phyloP scores from a whole-genome alignment of 1,284 basidiomycete species.

The Ganoderma lucidum region DNA sequence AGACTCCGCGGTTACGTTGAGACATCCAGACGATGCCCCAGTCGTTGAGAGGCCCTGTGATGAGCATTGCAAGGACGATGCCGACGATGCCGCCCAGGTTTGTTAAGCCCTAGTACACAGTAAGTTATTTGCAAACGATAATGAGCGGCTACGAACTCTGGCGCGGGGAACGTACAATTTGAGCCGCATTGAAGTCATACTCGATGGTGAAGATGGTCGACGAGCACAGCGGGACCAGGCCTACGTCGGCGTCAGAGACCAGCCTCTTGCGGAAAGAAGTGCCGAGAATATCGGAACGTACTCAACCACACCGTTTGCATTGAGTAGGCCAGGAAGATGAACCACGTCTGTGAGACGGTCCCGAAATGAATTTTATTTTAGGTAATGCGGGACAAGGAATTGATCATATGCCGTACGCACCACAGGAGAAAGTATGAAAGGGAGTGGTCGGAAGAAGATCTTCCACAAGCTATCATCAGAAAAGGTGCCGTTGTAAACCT shows the following conservation, averaged over 20 bases:
- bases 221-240: slow-evolving; percentile 50
- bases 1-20: slow-evolving; percentile 51
- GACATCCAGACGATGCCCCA: slow-evolving; percentile 53
- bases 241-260: slow-evolving; percentile 33
- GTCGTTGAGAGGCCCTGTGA: slow-evolving; percentile 53
- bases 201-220: slow-evolving; percentile 53
- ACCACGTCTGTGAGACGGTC: slow-evolving; percentile 48
- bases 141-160: slow-evolving; percentile 37
- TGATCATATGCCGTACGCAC: slow-evolving; percentile 31
- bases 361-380: too few relatives aligned
- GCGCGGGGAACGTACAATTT: slow-evolving; percentile 34
- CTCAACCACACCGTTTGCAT: slow-evolving; percentile 54
- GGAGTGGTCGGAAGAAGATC: slow-evolving; percentile 49
- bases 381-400: background rate
- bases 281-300: slow-evolving; percentile 29
- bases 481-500: slow-evolving; percentile 47
- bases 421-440: slow-evolving; percentile 52
- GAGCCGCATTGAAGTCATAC: slow-evolving; percentile 48
- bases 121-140: slow-evolving; percentile 48
- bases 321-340: slow-evolving; percentile 47
- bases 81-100: slow-evolving; percentile 54
- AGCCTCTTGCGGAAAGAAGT: background rate
- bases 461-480: slow-evolving; percentile 44
- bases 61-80: slow-evolving; percentile 47
- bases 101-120: slow-evolving; percentile 43